A percentile compares a stretch with the other conserved stretches of the same genome.
Evolutionary conservation across 129 eudicot species (phyloP).

Genomic region (Scalesia atractyloides): DNA sequence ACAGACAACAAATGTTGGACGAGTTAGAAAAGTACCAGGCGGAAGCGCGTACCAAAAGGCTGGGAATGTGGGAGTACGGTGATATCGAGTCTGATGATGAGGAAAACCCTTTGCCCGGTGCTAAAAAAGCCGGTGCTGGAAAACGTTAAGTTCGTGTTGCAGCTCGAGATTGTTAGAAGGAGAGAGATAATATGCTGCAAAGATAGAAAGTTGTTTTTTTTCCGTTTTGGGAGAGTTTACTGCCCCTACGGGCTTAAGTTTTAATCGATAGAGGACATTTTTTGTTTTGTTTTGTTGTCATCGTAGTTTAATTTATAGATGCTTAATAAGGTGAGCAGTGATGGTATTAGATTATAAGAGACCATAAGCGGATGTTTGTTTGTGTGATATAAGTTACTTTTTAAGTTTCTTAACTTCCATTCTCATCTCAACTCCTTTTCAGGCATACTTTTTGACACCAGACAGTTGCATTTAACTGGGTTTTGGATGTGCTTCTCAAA

Average conservation of each 20-base stretch:
- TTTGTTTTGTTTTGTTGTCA: conserved; percentile 21
- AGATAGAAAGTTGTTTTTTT: conserved; percentile 36
- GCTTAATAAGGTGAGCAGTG: conserved; percentile 48
- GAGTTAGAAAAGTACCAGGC: conserved; percentile 69
- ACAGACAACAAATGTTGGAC: conserved; percentile 56
- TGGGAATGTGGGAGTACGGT: conserved; percentile 96
- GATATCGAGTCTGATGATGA: conserved; percentile 92
- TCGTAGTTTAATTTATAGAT: conserved; percentile 40
- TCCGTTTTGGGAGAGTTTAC: neutral
- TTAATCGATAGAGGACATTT: conserved; percentile 45
- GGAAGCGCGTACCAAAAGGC: conserved; percentile 64
- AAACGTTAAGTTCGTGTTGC: conserved; percentile 46
- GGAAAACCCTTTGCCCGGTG: conserved; percentile 52
- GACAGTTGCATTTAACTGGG: no score
- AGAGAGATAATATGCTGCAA: conserved; percentile 14
- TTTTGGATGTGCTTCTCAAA: no score
- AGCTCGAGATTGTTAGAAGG: conserved; percentile 20
- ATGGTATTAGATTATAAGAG: conserved; percentile 17
- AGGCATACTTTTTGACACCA: neutral
- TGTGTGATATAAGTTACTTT: conserved; percentile 36
- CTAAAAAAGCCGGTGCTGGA: conserved; percentile 79
- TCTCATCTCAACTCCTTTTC: neutral
- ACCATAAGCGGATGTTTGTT: conserved; percentile 32
- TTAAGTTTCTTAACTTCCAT: neutral
- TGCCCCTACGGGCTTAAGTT: neutral